Conservation (phyloP, 202 grass and related monocot genomes). For the Zizania palustris region DNA sequence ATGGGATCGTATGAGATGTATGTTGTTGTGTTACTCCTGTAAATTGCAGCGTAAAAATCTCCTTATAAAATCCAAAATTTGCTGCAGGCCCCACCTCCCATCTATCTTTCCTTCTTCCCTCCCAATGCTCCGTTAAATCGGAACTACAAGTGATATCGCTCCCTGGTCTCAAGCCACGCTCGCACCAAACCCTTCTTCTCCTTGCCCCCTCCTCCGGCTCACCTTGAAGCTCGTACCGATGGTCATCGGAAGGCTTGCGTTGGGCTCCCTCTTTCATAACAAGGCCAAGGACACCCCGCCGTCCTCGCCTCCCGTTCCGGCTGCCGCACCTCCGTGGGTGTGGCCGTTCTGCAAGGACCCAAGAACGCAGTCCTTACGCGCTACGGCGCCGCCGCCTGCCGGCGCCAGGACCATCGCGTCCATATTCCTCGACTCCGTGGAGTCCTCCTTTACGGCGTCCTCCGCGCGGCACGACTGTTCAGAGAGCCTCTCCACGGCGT, state of each 20-base stretch:
- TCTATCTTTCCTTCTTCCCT: neutral
- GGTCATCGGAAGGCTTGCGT: slow-evolving; percentile 46
- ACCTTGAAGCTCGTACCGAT: slow-evolving; percentile 29
- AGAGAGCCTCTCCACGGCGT: slow-evolving; percentile 55
- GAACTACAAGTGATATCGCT: slow-evolving; percentile 22
- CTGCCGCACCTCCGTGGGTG: slow-evolving; percentile 36
- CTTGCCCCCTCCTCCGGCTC: neutral
- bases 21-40: too few species aligned
- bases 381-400: neutral
- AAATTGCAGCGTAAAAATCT: too few species aligned
- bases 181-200: slow-evolving; percentile 22
- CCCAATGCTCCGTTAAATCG: slow-evolving; percentile 39
- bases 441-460: slow-evolving; percentile 63
- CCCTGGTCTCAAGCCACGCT: slow-evolving; percentile 41
- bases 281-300: slow-evolving; percentile 45
- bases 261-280: slow-evolving; percentile 54
- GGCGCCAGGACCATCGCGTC: slow-evolving; percentile 41
- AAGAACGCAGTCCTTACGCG: slow-evolving; percentile 43
- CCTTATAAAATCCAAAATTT: too few species aligned
- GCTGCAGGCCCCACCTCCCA: too few species aligned
- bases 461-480: slow-evolving; percentile 55
- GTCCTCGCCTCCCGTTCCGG: neutral
- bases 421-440: slow-evolving; percentile 55
- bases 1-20: neutral
- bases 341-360: slow-evolving; percentile 69